Conservation (phyloP, 1,284 basidiomycete genomes). For the Afroboletus lepidellus region DNA sequence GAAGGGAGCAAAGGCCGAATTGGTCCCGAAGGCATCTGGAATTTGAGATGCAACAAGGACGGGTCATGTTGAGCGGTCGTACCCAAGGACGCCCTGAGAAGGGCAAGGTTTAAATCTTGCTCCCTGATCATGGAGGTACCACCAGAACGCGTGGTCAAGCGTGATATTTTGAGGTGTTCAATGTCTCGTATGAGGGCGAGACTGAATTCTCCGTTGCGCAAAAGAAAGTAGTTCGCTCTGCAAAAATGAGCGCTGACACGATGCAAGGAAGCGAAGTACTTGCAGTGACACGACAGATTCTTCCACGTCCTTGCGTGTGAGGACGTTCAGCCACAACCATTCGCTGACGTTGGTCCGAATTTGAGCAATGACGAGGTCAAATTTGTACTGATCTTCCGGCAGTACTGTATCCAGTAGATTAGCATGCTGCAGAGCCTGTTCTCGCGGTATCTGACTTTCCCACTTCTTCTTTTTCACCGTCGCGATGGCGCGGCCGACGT, state of each 20-base stretch:
- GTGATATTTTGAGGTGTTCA: slow-evolving; percentile 73
- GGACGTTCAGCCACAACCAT: slow-evolving; percentile 89
- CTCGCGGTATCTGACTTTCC: slow-evolving; percentile 71
- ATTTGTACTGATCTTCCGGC: slow-evolving; percentile 72
- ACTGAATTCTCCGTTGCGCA: slow-evolving; percentile 85
- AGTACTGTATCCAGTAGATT: slow-evolving; percentile 61
- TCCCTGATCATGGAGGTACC: slow-evolving; percentile 77
- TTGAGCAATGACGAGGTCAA: slow-evolving; percentile 69
- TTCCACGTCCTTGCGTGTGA: slow-evolving; percentile 80
- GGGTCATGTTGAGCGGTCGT: slow-evolving; percentile 83
- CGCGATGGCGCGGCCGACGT: slow-evolving; percentile 84
- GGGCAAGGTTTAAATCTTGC: slow-evolving; percentile 79
- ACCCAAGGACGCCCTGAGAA: slow-evolving; percentile 79
- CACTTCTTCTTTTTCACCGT: slow-evolving; percentile 80
- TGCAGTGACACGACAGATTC: slow-evolving; percentile 72
- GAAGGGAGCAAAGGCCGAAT: slow-evolving; percentile 75
- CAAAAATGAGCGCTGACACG: slow-evolving; percentile 22
- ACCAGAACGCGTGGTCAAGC: slow-evolving; percentile 64
- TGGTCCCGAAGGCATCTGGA: slow-evolving; percentile 75
- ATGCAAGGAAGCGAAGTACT: slow-evolving; percentile 29
- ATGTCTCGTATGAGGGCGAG: slow-evolving; percentile 80
- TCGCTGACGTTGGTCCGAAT: slow-evolving; percentile 77
- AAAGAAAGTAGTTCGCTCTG: slow-evolving; percentile 81
- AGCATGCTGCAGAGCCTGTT: slow-evolving; percentile 63
- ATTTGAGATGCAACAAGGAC: slow-evolving; percentile 65